Evolutionary conservation across 1,139 yeast genomes (phyloP).

Genomic region (Saccharomyces hybrid): DNA sequence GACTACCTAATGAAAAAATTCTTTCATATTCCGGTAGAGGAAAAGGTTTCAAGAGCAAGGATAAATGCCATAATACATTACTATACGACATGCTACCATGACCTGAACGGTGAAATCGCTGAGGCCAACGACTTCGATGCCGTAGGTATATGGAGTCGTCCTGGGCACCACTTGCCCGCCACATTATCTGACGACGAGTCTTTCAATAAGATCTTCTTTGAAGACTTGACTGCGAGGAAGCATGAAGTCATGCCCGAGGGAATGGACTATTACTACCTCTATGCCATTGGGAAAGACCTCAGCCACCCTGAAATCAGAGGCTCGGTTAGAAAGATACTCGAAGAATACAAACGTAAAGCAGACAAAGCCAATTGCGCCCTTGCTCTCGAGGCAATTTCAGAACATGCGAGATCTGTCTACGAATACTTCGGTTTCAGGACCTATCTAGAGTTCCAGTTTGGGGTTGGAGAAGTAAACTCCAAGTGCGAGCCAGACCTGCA

Average conservation of each 20-base stretch:
- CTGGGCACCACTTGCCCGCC: conserved; percentile 20
- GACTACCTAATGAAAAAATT: conserved; percentile 27
- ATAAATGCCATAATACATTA: conserved; percentile 20
- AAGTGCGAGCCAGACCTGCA: conserved; percentile 22
- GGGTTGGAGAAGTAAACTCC: conserved; percentile 27
- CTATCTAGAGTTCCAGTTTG: conserved; percentile 25
- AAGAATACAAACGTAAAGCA: conserved; percentile 26
- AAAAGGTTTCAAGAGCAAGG: conserved; percentile 20
- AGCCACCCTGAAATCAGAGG: conserved; percentile 23
- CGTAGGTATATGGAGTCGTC: conserved; percentile 26
- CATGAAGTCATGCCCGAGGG: conserved; percentile 20
- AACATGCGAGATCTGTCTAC: conserved; percentile 31
- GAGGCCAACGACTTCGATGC: conserved; percentile 30
- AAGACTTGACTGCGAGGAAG: conserved; percentile 18
- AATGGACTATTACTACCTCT: conserved; percentile 26
- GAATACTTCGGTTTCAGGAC: conserved; percentile 32
- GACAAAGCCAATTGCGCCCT: conserved; percentile 28
- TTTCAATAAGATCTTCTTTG: conserved; percentile 27
- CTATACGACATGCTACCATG: conserved; percentile 21
- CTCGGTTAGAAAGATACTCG: conserved; percentile 27
- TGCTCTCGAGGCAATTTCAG: conserved; percentile 31
- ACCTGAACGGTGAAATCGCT: conserved; percentile 27
- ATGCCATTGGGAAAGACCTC: conserved; percentile 28
- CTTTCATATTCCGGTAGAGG: conserved; percentile 19
- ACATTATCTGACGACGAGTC: conserved; percentile 22